Base-by-base conservation (phyloP, 768 basidiomycete genomes). In the Astraeus odoratus region DNA sequence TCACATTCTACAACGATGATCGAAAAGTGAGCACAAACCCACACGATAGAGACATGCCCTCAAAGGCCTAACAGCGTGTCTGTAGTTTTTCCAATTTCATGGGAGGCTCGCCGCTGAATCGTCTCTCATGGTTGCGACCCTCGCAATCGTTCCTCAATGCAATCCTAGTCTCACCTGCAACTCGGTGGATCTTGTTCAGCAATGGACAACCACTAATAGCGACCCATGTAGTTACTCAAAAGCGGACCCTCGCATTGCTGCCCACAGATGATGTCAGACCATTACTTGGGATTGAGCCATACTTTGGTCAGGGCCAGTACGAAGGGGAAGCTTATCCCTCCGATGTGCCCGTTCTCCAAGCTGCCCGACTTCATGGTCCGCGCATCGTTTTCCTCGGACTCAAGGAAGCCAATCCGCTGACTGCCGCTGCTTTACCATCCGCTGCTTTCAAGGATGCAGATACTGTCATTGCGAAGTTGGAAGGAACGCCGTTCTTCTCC, bases 401-500 rank as follows among this genome's bases (percentile, higher is more conserved):
- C 38, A 74, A 80, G 53, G 89, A 92, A 53, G 55, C 68, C 10
- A 65, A 76, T 50, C 56, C 69, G 1, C 55, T 61, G 5, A 71
- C 63, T 20, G 63, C 66, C 4, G 65, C 63, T 34, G 77, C 83
- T 0, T 72, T 86, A 3, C 79, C 82, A 8, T 81, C 83, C 0
- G 75, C 80, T 3, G 80, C 84, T 37, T 81, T 84, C 40, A 74
- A 70, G 46, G 69, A 76, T 48, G 75, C 83, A 0, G 70, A 76
- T 42, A 55, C 61, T 15, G 74, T 78, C 1, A 64, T 80, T 3
- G 67, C 71, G 40, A 78, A 83, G 38, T 67, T 93, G 20, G 64
- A 83, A 24, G 95, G 94, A n/a, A 81, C 74, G 2, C 81, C 90
- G 0, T 94, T 85, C 62, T 97, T 96, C 60, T 73, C 91, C 0